These are phyloP conservation scores for Vitis amurensis DNA, from an alignment of 164 flowering plant genomes.

Conservation along the genomic window DNA sequence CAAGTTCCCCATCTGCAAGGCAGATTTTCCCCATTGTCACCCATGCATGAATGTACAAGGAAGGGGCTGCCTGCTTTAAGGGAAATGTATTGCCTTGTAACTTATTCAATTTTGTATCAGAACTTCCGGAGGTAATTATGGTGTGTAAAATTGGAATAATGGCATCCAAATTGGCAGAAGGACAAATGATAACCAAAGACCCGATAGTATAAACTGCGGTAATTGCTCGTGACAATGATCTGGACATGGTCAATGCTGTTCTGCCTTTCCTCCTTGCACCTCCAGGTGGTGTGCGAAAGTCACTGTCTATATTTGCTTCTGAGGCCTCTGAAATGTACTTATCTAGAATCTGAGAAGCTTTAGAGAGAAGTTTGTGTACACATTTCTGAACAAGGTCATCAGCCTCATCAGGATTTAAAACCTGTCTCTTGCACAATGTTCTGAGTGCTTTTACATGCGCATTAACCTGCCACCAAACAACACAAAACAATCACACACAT, in stretches of 20 bases:
- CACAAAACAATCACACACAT: background rate
- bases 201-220: slow-evolving; percentile 87
- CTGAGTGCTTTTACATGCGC: slow-evolving; percentile 93
- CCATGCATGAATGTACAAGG: slow-evolving; percentile 90
- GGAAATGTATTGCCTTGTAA: slow-evolving; percentile 43
- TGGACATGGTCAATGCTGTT: slow-evolving; percentile 28
- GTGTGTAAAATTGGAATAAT: slow-evolving; percentile 66
- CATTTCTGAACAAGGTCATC: slow-evolving; percentile 66
- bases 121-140: slow-evolving; percentile 75
- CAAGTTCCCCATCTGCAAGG: slow-evolving; percentile 83
- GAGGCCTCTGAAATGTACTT: slow-evolving; percentile 45
- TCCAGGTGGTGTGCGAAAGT: slow-evolving; percentile 61
- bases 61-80: slow-evolving; percentile 57
- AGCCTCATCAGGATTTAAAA: slow-evolving; percentile 56
- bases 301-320: slow-evolving; percentile 31
- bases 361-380: slow-evolving; percentile 62
- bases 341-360: slow-evolving; percentile 63
- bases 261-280: slow-evolving; percentile 34
- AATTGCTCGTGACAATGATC: slow-evolving; percentile 37
- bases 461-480: slow-evolving; percentile 54
- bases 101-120: slow-evolving; percentile 46
- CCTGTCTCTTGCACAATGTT: slow-evolving; percentile 82
- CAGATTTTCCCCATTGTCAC: slow-evolving; percentile 95
- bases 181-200: slow-evolving; percentile 71
- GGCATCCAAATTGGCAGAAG: slow-evolving; percentile 59